Evolutionary conservation across 257 asterid genomes (phyloP), one percentile per base, ranked within the genome.

Genomic region (Capsicum rhomboideum): DNA sequence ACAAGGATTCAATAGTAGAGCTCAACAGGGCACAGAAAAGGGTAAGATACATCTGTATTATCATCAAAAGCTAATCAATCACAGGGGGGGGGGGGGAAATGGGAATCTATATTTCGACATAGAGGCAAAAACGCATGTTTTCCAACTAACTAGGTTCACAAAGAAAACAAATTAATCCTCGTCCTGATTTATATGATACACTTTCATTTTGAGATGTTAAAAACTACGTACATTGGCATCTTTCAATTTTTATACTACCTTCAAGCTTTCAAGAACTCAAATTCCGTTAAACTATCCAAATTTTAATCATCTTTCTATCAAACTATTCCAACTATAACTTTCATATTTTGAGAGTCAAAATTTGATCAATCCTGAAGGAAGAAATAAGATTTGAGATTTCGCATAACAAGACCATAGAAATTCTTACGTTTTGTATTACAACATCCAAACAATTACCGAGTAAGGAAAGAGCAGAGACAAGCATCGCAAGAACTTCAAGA

Each of bases 31-130:
- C 9, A 34, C 16, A 9, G 6, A 31, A 66, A 2, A 67, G 75
- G 21, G 49, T 67, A 20, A 67, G n/a, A 67, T 67, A 31, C 7
- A 31, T 18, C 49, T 66, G 46, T 66, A 28, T 29, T 66, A 66
- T 29, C 49, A 66, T 66, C 46, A 66, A 66, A 66, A 29, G 6
- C 21, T 2, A 13, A 14, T 66, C 49, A 66, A 34, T 34, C 3
- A 34, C 37, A 1, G 37, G 37, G 37, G n/a, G n/a, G n/a, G n/a
- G 1, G 20, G 2, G 2, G 10, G 1, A 2, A 23, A 23, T 0
- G 68, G 8, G 75, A 31, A 67, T 66, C 13, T 17, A 16, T 64
- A 28, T 64, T 17, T 64, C 4, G 6, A 66, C 16, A 6, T 29
- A 66, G 42, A 29, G 0, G 28, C 29, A 8, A 14, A 31, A 64